Percentiles rank a stretch among this genome's conserved stretches.
Evolutionary conservation across 768 basidiomycete species (phyloP).

Genomic region (Mycena olivaceomarginata): DNA sequence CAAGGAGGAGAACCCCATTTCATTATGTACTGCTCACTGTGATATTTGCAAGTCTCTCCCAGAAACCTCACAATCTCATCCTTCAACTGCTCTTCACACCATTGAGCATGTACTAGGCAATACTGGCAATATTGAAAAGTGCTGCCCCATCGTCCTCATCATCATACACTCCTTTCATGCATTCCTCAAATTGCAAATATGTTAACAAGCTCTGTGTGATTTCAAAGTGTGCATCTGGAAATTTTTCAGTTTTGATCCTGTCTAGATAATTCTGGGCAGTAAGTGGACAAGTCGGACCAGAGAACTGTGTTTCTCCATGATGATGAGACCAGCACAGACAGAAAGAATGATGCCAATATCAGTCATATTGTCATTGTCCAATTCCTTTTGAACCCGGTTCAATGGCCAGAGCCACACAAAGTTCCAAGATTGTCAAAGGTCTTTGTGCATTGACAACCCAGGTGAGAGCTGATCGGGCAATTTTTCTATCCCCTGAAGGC

Average conservation of each 20-base stretch:
- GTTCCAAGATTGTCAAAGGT: too few relatives aligned
- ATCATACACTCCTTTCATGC: background rate
- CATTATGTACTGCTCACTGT: background rate
- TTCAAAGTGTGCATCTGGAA: too few relatives aligned
- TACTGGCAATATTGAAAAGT: slow-evolving; percentile 2
- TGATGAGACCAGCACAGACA: too few relatives aligned
- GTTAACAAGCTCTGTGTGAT: too few relatives aligned
- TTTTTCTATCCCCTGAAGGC: background rate
- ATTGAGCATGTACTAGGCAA: background rate
- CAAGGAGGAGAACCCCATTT: background rate
- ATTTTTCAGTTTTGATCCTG: too few relatives aligned
- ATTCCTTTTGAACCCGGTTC: background rate
- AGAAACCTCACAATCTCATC: background rate
- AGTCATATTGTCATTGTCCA: background rate
- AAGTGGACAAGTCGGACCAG: too few relatives aligned
- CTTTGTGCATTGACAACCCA: too few relatives aligned
- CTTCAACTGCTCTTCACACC: background rate
- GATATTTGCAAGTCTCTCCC: background rate
- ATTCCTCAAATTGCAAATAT: background rate
- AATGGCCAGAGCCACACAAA: too few relatives aligned
- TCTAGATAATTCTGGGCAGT: too few relatives aligned
- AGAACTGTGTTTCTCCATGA: too few relatives aligned
- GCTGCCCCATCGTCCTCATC: background rate
- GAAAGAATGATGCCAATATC: background rate
- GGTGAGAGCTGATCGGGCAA: background rate